A percentile compares a stretch with the other conserved stretches of the same genome.
Evolutionary conservation across 768 basidiomycete species (phyloP).

Genomic region (Lentinula detonsa): DNA sequence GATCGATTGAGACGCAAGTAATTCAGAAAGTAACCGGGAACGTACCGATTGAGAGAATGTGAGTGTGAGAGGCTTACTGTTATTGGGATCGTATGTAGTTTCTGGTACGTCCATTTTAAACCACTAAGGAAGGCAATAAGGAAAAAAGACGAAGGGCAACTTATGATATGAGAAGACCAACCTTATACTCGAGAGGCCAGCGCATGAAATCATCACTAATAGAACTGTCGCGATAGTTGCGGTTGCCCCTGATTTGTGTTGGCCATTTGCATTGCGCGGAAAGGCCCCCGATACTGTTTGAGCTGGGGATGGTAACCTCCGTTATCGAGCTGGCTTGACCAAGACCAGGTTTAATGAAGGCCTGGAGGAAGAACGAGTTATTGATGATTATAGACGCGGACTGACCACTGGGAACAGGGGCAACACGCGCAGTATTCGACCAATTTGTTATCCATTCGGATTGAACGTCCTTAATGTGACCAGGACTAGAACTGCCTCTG

Average conservation of each 20-base stretch:
- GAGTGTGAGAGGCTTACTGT: background rate
- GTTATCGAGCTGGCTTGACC: background rate
- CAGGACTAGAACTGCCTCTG: background rate
- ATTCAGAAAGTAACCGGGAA: background rate
- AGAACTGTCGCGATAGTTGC: background rate
- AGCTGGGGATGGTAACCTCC: background rate
- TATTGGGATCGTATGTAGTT: background rate
- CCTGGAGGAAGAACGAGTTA: background rate
- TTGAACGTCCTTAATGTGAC: background rate
- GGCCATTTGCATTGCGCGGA: background rate
- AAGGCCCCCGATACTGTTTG: background rate
- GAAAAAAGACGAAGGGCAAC: too few relatives aligned
- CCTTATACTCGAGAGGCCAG: background rate
- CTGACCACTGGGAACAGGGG: background rate
- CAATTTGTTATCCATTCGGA: background rate
- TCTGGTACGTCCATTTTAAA: background rate
- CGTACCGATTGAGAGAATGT: background rate
- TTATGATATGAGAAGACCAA: background rate
- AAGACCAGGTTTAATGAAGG: background rate
- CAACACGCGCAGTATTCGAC: background rate
- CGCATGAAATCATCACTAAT: background rate
- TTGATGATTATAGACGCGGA: conserved; percentile 1
- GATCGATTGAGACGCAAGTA: background rate
- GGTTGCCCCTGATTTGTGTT: background rate
- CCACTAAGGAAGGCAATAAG: background rate